phyloP scores from a whole-genome alignment of 2,329 filamentous ascomycete species.

The Cladophialophora psammophila region DNA sequence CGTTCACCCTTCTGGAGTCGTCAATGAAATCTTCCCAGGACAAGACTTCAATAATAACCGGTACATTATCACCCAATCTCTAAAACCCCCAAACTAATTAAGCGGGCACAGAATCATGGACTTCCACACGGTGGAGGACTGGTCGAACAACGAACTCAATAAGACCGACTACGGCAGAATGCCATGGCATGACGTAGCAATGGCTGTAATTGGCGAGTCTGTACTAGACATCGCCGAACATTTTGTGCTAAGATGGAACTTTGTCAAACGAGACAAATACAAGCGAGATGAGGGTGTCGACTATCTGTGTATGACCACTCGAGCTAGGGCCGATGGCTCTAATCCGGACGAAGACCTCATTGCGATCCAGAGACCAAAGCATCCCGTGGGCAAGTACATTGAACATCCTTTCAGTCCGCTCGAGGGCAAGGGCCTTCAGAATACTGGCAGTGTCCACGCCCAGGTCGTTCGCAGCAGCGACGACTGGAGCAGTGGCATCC shows the following conservation, averaged over 20 bases:
- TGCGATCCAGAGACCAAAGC: conserved; percentile 85
- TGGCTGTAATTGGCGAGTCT: conserved; percentile 87
- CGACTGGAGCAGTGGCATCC: conserved; percentile 92
- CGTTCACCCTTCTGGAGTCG: conserved; percentile 81
- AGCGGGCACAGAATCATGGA: conserved; percentile 75
- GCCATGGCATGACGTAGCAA: conserved; percentile 97
- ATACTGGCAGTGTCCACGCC: conserved; percentile 77
- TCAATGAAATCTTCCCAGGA: conserved; percentile 87
- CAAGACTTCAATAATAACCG: conserved; percentile 98
- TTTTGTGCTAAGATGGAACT: conserved; percentile 95
- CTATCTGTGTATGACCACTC: conserved; percentile 81
- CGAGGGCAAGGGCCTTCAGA: conserved; percentile 67
- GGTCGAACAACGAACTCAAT: conserved; percentile 90
- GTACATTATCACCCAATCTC: conserved; percentile 9
- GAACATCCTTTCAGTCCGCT: conserved; percentile 78
- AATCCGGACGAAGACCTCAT: conserved; percentile 77
- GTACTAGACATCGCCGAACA: conserved; percentile 96
- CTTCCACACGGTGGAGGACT: conserved; percentile 87
- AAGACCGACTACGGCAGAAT: conserved; percentile 93
- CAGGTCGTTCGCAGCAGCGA: conserved; percentile 89
- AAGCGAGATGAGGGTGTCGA: conserved; percentile 85
- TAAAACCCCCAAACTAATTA: neutral
- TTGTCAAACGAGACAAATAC: conserved; percentile 96
- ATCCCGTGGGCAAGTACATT: conserved; percentile 86
- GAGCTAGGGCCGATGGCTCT: conserved; percentile 64